These are phyloP conservation scores for Rhodotorula taiwanensis DNA, from an alignment of 768 basidiomycete species.

Conservation along the genomic window DNA sequence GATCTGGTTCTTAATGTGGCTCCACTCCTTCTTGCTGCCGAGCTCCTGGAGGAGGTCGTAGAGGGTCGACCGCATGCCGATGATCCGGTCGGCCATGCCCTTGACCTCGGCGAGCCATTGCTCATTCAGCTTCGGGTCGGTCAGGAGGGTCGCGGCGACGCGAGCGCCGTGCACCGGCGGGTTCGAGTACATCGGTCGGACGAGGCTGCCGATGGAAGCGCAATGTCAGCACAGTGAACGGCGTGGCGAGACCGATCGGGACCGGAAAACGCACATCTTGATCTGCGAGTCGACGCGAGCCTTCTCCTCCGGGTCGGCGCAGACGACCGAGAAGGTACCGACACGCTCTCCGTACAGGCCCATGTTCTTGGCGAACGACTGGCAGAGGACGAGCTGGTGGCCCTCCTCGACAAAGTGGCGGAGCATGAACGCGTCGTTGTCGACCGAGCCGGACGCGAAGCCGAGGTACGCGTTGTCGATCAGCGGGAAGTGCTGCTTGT, in stretches of 20 bases:
- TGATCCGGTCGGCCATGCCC: slow-evolving; percentile 90
- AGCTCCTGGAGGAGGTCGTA: slow-evolving; percentile 65
- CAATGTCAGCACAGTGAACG: neutral
- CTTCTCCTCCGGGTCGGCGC: slow-evolving; percentile 59
- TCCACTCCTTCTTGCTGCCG: slow-evolving; percentile 86
- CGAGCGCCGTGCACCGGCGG: slow-evolving; percentile 87
- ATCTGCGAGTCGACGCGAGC: slow-evolving; percentile 74
- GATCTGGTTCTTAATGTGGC: slow-evolving; percentile 92
- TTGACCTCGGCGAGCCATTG: slow-evolving; percentile 73
- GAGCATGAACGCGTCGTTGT: slow-evolving; percentile 86
- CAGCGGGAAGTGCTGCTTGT: slow-evolving; percentile 79
- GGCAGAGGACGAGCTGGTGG: slow-evolving; percentile 82
- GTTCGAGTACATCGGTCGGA: slow-evolving; percentile 96
- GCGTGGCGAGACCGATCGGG: neutral
- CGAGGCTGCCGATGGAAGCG: slow-evolving; percentile 49
- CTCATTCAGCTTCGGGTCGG: slow-evolving; percentile 63
- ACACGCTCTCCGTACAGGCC: slow-evolving; percentile 92
- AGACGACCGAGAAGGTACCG: slow-evolving; percentile 82
- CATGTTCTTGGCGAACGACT: slow-evolving; percentile 96
- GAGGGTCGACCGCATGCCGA: slow-evolving; percentile 78
- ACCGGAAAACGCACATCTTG: slow-evolving; percentile 57
- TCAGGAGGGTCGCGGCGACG: slow-evolving; percentile 76
- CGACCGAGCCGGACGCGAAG: slow-evolving; percentile 77
- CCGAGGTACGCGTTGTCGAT: slow-evolving; percentile 99
- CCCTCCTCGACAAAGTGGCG: slow-evolving; percentile 90